These are phyloP conservation scores for Corrigiola litoralis DNA, from an alignment of 179 eudicot species.

Conservation along the genomic window DNA sequence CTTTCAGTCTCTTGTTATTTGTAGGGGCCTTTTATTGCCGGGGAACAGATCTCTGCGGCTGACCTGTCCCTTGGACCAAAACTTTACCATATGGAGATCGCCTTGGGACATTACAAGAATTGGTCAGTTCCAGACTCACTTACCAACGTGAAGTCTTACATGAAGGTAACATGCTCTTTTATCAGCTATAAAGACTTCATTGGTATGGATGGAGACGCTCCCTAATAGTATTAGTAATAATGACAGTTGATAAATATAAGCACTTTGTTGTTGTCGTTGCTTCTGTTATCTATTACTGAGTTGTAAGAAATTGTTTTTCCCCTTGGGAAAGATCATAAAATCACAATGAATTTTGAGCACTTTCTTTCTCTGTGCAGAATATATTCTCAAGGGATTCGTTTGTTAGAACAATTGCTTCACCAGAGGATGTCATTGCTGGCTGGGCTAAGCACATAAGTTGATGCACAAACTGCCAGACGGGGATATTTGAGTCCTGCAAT, in stretches of 20 bases:
- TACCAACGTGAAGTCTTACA: slow-evolving; percentile 62
- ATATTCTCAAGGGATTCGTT: slow-evolving; percentile 73
- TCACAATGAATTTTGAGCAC: not conserved
- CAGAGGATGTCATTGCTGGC: slow-evolving; percentile 69
- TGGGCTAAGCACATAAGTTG: slow-evolving; percentile 78
- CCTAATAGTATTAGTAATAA: too few relatives aligned
- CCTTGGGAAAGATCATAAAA: not conserved
- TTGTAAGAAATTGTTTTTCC: not conserved
- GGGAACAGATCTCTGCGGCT: slow-evolving; percentile 64
- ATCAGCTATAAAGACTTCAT: too few relatives aligned
- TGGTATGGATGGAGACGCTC: too few relatives aligned
- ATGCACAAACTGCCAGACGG: slow-evolving; percentile 1
- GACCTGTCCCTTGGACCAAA: slow-evolving; percentile 93
- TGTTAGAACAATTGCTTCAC: slow-evolving; percentile 53
- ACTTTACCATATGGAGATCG: slow-evolving; percentile 83
- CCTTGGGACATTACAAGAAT: slow-evolving; percentile 74
- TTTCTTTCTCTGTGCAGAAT: slow-evolving; percentile 30
- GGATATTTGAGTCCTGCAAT: too few relatives aligned
- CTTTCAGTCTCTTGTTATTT: slow-evolving; percentile 5
- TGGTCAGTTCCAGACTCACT: slow-evolving; percentile 91
- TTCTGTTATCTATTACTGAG: not conserved
- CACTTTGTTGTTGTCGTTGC: too few relatives aligned
- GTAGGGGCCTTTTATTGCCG: slow-evolving; percentile 88
- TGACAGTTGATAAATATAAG: too few relatives aligned
- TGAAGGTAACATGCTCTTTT: slow-evolving; percentile 73